These are phyloP conservation scores for Pseudogymnoascus verrucosus DNA, from an alignment of 2,329 filamentous ascomycete genomes.

Conservation along the genomic window DNA sequence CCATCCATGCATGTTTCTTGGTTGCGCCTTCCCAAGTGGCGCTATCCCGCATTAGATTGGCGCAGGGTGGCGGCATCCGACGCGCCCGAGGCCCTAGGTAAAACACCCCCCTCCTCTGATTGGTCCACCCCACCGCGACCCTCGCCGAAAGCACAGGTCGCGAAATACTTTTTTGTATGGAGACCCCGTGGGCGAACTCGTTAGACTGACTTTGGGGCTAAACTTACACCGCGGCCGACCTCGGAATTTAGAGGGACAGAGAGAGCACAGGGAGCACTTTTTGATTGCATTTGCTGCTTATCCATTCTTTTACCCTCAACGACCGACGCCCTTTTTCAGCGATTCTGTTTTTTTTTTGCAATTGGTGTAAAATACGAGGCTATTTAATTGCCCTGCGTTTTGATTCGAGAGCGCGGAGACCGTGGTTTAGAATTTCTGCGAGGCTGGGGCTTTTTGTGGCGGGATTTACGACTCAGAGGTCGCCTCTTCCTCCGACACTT, in stretches of 20 bases:
- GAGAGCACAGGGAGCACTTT: background rate
- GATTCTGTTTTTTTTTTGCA: background rate
- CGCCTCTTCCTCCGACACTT: background rate
- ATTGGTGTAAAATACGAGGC: background rate
- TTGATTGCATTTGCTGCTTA: background rate
- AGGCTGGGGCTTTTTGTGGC: background rate
- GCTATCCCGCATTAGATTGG: background rate
- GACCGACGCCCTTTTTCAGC: background rate
- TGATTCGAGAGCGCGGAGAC: background rate
- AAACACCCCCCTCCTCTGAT: background rate
- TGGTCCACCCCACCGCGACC: background rate
- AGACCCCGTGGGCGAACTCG: background rate
- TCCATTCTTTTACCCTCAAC: background rate
- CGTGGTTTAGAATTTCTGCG: background rate
- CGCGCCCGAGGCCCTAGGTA: background rate
- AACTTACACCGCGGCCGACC: background rate
- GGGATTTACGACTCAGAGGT: background rate
- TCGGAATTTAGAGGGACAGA: background rate
- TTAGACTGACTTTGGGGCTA: background rate
- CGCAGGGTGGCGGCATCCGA: constrained; percentile 5
- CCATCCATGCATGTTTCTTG: background rate
- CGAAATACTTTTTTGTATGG: constrained; percentile 6
- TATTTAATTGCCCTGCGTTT: background rate
- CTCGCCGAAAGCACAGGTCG: background rate
- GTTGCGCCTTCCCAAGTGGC: background rate